Percentiles rank a stretch among this genome's conserved stretches.
Evolutionary conservation across 2,329 filamentous ascomycete species (phyloP).

Genomic region (Hysterium pulicare): DNA sequence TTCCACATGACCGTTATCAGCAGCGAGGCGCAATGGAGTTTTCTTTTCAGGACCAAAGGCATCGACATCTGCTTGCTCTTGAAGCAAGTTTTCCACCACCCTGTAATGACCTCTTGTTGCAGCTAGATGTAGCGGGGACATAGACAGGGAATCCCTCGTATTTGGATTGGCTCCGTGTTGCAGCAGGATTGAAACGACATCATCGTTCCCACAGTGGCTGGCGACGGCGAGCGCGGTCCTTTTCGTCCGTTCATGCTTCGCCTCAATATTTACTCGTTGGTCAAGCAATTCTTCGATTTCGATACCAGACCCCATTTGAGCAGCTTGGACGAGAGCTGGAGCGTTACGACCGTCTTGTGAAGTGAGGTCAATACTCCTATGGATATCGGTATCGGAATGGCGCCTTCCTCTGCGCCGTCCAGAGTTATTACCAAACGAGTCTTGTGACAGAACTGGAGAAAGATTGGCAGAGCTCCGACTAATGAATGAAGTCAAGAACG

Average conservation of each 20-base stretch:
- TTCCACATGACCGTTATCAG: slow-evolving; percentile 33
- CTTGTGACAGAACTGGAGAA: slow-evolving; percentile 7
- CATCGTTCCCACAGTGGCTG: slow-evolving; percentile 38
- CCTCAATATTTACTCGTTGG: slow-evolving; percentile 15
- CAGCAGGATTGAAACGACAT: slow-evolving; percentile 32
- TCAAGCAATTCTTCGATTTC: slow-evolving; percentile 32
- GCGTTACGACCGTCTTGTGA: slow-evolving; percentile 24
- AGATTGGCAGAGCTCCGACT: slow-evolving; percentile 2
- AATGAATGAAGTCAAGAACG: slow-evolving; percentile 8
- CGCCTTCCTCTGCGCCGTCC: slow-evolving; percentile 15
- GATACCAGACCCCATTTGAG: slow-evolving; percentile 31
- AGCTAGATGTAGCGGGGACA: slow-evolving; percentile 16
- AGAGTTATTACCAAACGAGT: slow-evolving; percentile 8
- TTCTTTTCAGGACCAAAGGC: slow-evolving; percentile 27
- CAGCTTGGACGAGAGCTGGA: slow-evolving; percentile 35
- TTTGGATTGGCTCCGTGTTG: slow-evolving; percentile 28
- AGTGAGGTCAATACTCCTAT: slow-evolving; percentile 36
- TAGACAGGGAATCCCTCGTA: slow-evolving; percentile 22
- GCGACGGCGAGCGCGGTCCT: slow-evolving; percentile 39
- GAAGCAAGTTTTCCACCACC: slow-evolving; percentile 11
- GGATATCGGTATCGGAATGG: slow-evolving; percentile 21
- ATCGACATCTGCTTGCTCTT: slow-evolving; percentile 28
- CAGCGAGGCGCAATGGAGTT: slow-evolving; percentile 37
- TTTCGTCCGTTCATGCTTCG: slow-evolving; percentile 26
- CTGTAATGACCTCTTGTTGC: slow-evolving; percentile 13